Percentiles rank a stretch among this genome's conserved stretches.
Evolutionary conservation across 805 yeast genomes (phyloP).

Genomic region (Cephaloascus fragrans): DNA sequence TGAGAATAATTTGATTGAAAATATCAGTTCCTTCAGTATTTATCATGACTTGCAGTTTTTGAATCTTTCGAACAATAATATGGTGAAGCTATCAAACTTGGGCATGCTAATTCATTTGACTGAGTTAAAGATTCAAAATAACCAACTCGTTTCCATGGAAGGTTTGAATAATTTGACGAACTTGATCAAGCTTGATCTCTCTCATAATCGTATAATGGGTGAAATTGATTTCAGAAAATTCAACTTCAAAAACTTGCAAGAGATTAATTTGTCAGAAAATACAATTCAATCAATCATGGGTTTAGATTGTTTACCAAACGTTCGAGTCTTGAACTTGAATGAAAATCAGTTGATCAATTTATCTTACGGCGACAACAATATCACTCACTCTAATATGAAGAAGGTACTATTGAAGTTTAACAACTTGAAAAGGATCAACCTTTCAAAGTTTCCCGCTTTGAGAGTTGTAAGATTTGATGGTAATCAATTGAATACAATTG

Average conservation of each 20-base stretch:
- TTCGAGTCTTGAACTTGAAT: conserved; percentile 30
- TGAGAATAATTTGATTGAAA: conserved; percentile 27
- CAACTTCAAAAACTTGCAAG: conserved; percentile 29
- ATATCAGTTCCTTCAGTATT: conserved; percentile 27
- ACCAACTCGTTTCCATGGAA: conserved; percentile 21
- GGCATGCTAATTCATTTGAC: conserved; percentile 29
- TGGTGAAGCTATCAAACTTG: conserved; percentile 27
- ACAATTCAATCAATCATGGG: conserved; percentile 20
- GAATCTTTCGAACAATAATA: conserved; percentile 25
- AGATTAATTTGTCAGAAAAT: conserved; percentile 33
- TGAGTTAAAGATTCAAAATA: conserved; percentile 24
- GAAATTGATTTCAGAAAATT: conserved; percentile 22
- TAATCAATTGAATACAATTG: conserved; percentile 15
- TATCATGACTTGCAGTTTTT: conserved; percentile 31
- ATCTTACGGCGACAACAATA: conserved; percentile 1
- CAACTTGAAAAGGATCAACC: conserved; percentile 18
- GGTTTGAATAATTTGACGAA: conserved; percentile 28
- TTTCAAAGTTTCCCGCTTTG: conserved; percentile 24
- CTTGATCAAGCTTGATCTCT: conserved; percentile 27
- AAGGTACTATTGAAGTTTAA: conserved; percentile 29
- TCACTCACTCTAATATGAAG: conserved; percentile 19
- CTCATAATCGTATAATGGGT: conserved; percentile 30
- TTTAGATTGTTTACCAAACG: conserved; percentile 20
- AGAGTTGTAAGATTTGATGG: conserved; percentile 37
- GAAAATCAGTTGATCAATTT: conserved; percentile 26